Base-by-base conservation (phyloP, 108 stramenopile species). In the Epithemia pelagica region DNA sequence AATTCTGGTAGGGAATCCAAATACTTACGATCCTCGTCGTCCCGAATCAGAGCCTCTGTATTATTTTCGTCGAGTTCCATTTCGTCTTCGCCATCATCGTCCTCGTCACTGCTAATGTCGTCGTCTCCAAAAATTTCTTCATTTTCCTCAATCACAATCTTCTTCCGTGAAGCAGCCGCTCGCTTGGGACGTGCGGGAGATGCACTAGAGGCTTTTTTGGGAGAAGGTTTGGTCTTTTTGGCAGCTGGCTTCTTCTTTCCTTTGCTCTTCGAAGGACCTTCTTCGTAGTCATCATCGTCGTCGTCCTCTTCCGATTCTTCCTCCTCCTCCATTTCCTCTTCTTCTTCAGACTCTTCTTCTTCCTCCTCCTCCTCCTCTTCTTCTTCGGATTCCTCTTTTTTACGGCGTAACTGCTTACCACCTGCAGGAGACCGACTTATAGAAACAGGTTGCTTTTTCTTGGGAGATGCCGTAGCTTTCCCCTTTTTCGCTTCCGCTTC, bases 1-100 rank as follows among this genome's bases (percentile, higher is more conserved):
- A 94, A 54, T 66, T 94, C 93, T 8, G 90, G 85, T 52, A 94
- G 54, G 27, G 82, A 77, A 55, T 94, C 88, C 8, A 94, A 74
- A 74, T 83, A 76, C 65, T 91, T 91, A 32, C 79, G 81, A 74
- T 94, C 93, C 2, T 71, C 88, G 24, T 89, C 90, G 61, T 85
- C 81, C 68, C 85, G 70, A 29, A 94, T 74, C 24, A 94, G 63
- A 52, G 76, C 79, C 54, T 85, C 78, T 8, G 82, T 74, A 74
- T 94, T 89, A 52, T 86, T 82, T 23, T 76, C 89, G 64, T 90
- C 89, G 71, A 89, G 77, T 51, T 91, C 92, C 69, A 85, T 65
- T 70, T 93, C 92, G 23, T 76, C 65, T 70, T 93, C 92, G 23
- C 73, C 65, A 71, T 87, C 84, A 61, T 89, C 88, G 15, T 46